phyloP scores from a whole-genome alignment of 2,329 filamentous ascomycete genomes.

The Coleophoma crateriformis region DNA sequence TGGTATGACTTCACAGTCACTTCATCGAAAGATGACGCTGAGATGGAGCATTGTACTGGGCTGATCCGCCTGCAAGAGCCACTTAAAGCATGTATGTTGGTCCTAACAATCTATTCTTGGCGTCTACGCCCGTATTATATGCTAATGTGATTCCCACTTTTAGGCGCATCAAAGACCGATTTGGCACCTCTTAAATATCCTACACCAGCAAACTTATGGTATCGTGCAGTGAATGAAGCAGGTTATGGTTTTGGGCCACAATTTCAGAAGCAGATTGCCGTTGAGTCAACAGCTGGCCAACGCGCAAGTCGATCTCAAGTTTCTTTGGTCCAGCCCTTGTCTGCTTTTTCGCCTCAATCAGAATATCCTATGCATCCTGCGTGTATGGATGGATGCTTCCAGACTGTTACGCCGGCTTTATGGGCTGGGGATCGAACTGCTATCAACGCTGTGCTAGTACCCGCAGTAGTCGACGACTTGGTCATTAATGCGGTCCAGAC shows the following conservation, averaged over 20 bases:
- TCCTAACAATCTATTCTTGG: neutral
- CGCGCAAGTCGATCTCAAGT: conserved; percentile 11
- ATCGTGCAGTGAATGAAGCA: conserved; percentile 7
- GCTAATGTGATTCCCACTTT: neutral
- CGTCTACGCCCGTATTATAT: neutral
- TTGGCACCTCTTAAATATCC: conserved; percentile 2
- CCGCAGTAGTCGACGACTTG: conserved; percentile 14
- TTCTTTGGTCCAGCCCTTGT: conserved; percentile 8
- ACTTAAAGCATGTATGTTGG: neutral
- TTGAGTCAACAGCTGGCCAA: conserved; percentile 12
- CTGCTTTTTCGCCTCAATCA: conserved; percentile 15
- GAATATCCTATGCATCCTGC: conserved; percentile 28
- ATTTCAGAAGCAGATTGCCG: conserved; percentile 7
- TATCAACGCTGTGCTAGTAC: conserved; percentile 14
- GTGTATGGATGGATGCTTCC: conserved; percentile 25
- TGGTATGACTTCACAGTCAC: conserved; percentile 24
- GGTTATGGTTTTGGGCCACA: conserved; percentile 12
- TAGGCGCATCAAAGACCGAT: neutral
- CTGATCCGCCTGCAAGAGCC: conserved; percentile 4
- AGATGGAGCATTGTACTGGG: conserved; percentile 22
- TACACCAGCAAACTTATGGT: conserved; percentile 3
- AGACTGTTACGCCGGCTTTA: conserved; percentile 17
- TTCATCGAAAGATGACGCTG: conserved; percentile 14
- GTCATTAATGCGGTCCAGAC: conserved; percentile 9
- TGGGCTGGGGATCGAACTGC: conserved; percentile 13